phyloP scores from a whole-genome alignment of 2,329 filamentous ascomycete genomes.

The Arthrobotrys megalospora region DNA sequence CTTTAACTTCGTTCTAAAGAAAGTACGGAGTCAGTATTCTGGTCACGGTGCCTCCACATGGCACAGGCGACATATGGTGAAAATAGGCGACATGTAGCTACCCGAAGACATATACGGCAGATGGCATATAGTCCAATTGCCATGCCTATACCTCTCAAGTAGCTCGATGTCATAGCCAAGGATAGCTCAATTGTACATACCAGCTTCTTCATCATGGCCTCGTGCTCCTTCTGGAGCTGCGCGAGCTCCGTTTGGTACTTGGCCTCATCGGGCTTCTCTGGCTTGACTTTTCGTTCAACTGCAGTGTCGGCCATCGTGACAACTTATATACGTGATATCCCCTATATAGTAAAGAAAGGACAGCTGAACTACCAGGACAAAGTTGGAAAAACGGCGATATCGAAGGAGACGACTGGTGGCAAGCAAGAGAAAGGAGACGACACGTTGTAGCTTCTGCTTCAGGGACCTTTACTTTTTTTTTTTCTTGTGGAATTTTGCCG shows the following conservation, averaged over 20 bases:
- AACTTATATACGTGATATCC: slow-evolving; percentile 62
- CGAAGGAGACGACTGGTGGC: slow-evolving; percentile 9
- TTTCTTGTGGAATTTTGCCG: slow-evolving; percentile 25
- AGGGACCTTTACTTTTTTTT: slow-evolving; percentile 33
- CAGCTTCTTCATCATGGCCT: slow-evolving; percentile 79
- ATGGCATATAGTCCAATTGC: slow-evolving; percentile 1
- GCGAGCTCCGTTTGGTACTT: slow-evolving; percentile 83
- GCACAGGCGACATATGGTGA: slow-evolving; percentile 16
- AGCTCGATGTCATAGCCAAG: background rate
- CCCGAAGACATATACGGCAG: slow-evolving; percentile 13
- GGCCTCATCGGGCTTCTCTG: slow-evolving; percentile 89
- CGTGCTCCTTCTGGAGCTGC: slow-evolving; percentile 88
- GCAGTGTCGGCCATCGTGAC: slow-evolving; percentile 67
- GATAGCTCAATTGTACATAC: slow-evolving; percentile 69
- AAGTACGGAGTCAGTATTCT: background rate
- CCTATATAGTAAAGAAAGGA: slow-evolving; percentile 31
- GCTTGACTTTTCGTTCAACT: slow-evolving; percentile 72
- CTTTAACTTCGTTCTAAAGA: slow-evolving; percentile 83
- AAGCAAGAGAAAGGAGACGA: slow-evolving; percentile 52
- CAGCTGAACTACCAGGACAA: slow-evolving; percentile 3
- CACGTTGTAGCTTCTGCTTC: slow-evolving; percentile 53
- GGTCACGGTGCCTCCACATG: slow-evolving; percentile 11
- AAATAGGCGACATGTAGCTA: slow-evolving; percentile 19
- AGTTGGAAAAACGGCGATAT: slow-evolving; percentile 21
- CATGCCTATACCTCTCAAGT: background rate